Evolutionary conservation across 78 protist species (phyloP).

Genomic region (Cavenderia fasciculata): DNA sequence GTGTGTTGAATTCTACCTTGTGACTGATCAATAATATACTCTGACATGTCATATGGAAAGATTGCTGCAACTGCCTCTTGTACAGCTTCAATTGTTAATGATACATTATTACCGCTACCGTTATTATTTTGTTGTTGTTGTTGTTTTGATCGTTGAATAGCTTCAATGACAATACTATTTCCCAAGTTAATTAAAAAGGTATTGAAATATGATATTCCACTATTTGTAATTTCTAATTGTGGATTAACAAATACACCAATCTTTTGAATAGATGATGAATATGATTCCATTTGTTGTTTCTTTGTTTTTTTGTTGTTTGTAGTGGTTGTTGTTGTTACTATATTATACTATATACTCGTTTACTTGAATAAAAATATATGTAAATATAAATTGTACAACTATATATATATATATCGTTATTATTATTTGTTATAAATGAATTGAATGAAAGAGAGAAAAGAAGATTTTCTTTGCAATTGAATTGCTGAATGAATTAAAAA

Average conservation of each 20-base stretch:
- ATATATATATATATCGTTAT: neutral
- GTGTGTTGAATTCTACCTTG: slow-evolving; percentile 63
- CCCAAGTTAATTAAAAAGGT: slow-evolving; percentile 24
- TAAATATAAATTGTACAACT: neutral
- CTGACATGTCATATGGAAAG: slow-evolving; percentile 47
- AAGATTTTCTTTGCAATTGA: too few species aligned
- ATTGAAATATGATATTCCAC: slow-evolving; percentile 54
- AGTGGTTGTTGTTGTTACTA: neutral
- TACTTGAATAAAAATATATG: neutral
- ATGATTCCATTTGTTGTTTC: slow-evolving; percentile 41
- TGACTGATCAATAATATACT: slow-evolving; percentile 50
- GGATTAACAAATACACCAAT: slow-evolving; percentile 50
- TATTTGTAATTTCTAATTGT: slow-evolving; percentile 20
- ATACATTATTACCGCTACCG: too few species aligned
- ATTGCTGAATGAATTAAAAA: too few species aligned
- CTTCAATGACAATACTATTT: slow-evolving; percentile 51
- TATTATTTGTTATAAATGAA: neutral
- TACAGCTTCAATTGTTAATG: slow-evolving; percentile 28
- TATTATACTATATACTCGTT: neutral
- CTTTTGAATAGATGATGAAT: slow-evolving; percentile 75
- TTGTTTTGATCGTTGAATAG: slow-evolving; percentile 37
- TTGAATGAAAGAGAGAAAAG: neutral
- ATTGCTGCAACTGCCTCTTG: slow-evolving; percentile 1
- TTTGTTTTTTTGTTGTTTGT: neutral
- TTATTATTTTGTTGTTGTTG: neutral